Evolutionary conservation across 495 filamentous ascomycete species (phyloP).

Genomic region (Pseudoneurospora amorphoporcata): DNA sequence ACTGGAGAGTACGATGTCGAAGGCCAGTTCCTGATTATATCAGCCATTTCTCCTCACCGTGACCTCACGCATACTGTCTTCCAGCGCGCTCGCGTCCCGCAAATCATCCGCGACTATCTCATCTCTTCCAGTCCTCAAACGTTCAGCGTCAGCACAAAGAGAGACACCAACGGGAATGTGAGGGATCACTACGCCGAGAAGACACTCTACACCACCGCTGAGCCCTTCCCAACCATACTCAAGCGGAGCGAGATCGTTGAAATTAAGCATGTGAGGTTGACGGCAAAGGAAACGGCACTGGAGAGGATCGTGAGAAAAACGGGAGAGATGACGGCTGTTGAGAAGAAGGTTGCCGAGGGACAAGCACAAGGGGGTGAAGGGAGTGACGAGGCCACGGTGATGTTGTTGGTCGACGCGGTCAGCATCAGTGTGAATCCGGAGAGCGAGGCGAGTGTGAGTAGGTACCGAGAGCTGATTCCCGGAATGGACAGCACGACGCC

Average conservation of each 20-base stretch:
- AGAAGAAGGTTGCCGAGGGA: slow-evolving; percentile 64
- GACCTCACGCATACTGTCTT: slow-evolving; percentile 80
- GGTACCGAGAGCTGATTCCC: slow-evolving; percentile 65
- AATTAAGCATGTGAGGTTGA: slow-evolving; percentile 50
- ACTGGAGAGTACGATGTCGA: slow-evolving; percentile 57
- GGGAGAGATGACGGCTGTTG: slow-evolving; percentile 64
- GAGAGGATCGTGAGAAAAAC: slow-evolving; percentile 90
- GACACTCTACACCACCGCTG: slow-evolving; percentile 70
- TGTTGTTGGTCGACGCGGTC: slow-evolving; percentile 61
- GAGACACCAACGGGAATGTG: slow-evolving; percentile 53
- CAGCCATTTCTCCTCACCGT: slow-evolving; percentile 66
- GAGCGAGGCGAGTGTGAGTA: slow-evolving; percentile 59
- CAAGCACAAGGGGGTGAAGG: slow-evolving; percentile 31
- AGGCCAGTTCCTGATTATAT: slow-evolving; percentile 87
- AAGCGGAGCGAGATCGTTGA: slow-evolving; percentile 75
- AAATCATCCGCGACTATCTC: slow-evolving; percentile 74
- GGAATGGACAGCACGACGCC: slow-evolving; percentile 34
- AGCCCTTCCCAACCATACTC: slow-evolving; percentile 85
- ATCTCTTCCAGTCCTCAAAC: slow-evolving; percentile 58
- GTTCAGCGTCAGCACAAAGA: slow-evolving; percentile 63
- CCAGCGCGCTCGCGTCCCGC: slow-evolving; percentile 73
- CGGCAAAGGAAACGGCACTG: slow-evolving; percentile 75
- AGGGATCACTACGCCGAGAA: slow-evolving; percentile 75
- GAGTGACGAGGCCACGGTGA: slow-evolving; percentile 41
- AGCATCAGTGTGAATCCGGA: slow-evolving; percentile 58